Conservation (phyloP, 2,329 filamentous ascomycete genomes). For the Calonectria henricotiae region DNA sequence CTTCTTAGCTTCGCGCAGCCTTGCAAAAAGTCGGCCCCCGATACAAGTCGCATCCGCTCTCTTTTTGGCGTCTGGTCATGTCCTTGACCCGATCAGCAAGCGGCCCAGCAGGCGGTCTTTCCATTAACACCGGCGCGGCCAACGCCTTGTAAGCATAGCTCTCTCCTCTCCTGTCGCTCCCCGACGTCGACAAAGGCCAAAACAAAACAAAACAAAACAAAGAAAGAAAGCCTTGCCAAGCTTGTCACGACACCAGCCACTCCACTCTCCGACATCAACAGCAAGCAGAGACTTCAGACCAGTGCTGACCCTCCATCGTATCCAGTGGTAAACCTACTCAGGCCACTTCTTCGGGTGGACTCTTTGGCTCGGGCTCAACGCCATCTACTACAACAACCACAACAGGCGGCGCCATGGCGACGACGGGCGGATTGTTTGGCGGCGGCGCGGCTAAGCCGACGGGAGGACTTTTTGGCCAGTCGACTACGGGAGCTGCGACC, state of each 20-base stretch:
- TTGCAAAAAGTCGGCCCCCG: slow-evolving; percentile 48
- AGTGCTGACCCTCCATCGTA: slow-evolving; percentile 42
- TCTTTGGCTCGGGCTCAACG: slow-evolving; percentile 58
- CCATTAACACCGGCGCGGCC: slow-evolving; percentile 76
- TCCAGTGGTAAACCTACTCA: slow-evolving; percentile 53
- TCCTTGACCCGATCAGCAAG: slow-evolving; percentile 72
- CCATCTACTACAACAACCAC: slow-evolving; percentile 51
- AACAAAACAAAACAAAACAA: slow-evolving; percentile 32
- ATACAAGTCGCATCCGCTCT: slow-evolving; percentile 44
- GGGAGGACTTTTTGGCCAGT: slow-evolving; percentile 55
- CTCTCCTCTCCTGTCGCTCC: slow-evolving; percentile 38
- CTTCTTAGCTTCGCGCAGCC: slow-evolving; percentile 40
- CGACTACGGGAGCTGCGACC: slow-evolving; percentile 46
- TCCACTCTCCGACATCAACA: slow-evolving; percentile 24
- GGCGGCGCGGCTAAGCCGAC: slow-evolving; percentile 48
- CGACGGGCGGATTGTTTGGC: slow-evolving; percentile 54
- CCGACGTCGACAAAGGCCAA: slow-evolving; percentile 28
- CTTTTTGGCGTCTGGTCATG: slow-evolving; percentile 57
- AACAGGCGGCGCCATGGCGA: slow-evolving; percentile 56
- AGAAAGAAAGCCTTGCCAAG: slow-evolving; percentile 22
- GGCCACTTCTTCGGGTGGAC: slow-evolving; percentile 56
- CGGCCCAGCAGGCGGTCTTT: slow-evolving; percentile 74
- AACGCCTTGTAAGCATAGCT: slow-evolving; percentile 64
- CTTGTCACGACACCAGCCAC: slow-evolving; percentile 31
- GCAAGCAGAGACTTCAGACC: slow-evolving; percentile 14